Conservation (phyloP, 208 protist species). For the Novymonas esmeraldas region DNA sequence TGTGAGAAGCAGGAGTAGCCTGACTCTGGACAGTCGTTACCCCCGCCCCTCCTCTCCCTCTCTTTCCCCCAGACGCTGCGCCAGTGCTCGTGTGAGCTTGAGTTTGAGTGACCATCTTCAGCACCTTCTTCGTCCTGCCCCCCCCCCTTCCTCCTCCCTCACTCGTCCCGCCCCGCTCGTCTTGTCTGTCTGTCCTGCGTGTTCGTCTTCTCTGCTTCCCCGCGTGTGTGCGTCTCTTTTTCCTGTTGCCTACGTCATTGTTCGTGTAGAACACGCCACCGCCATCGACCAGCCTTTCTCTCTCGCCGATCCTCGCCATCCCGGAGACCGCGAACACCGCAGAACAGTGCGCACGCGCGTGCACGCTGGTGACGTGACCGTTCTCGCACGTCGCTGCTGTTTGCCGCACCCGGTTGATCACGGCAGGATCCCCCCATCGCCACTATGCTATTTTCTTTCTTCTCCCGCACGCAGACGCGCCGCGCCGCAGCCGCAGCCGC, state of each 20-base stretch:
- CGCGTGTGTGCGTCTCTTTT: background rate
- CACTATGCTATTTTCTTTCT: slow-evolving; percentile 6
- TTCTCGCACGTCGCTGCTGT: background rate
- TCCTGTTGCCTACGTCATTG: background rate
- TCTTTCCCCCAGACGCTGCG: too few species aligned
- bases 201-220: background rate
- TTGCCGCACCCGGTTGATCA: background rate
- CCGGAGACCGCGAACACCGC: background rate
- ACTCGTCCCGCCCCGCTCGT: background rate
- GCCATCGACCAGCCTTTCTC: too few species aligned
- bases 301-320: background rate
- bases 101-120: background rate
- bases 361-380: background rate
- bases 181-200: background rate
- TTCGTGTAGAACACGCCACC: background rate
- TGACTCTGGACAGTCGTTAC: too few species aligned
- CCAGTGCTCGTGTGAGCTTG: too few species aligned
- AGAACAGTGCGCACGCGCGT: slow-evolving; percentile 1
- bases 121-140: background rate
- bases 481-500: slow-evolving; percentile 2
- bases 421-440: slow-evolving; percentile 1
- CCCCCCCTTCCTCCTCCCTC: too few species aligned
- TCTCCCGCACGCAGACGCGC: background rate
- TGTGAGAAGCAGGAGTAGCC: too few species aligned
- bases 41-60: too few species aligned